A percentile compares a stretch with the other conserved stretches of the same genome.
phyloP scores from a whole-genome alignment of 768 basidiomycete genomes.

The Russula sp. region DNA sequence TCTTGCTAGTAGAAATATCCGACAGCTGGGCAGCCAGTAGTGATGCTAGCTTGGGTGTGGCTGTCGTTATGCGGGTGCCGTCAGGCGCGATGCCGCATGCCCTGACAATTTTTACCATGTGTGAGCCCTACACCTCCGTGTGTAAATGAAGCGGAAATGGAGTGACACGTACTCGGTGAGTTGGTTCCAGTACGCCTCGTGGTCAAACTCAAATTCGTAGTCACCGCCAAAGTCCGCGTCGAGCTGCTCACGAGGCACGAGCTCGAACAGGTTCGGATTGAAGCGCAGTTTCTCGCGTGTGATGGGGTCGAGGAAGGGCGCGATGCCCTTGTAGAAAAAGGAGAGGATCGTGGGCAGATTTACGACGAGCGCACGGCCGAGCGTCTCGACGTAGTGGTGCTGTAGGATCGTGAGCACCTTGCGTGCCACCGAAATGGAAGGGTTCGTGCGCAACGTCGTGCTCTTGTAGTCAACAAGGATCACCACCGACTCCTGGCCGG shows the following conservation, averaged over 20 bases:
- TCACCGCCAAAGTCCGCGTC: conserved; percentile 82
- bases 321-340: conserved; percentile 79
- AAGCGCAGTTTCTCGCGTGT: conserved; percentile 92
- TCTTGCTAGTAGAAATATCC: neutral
- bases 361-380: conserved; percentile 77
- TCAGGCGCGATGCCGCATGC: conserved; percentile 31
- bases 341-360: conserved; percentile 70
- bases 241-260: conserved; percentile 68
- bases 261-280: conserved; percentile 74
- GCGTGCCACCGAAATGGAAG: conserved; percentile 72
- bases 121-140: neutral
- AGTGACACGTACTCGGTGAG: conserved; percentile 50
- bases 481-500: conserved; percentile 73
- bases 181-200: conserved; percentile 72
- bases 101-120: conserved; percentile 14
- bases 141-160: neutral
- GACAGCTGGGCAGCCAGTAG: neutral
- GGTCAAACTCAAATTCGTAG: conserved; percentile 67
- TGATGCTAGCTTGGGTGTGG: neutral
- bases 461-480: conserved; percentile 85
- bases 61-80: conserved; percentile 27
- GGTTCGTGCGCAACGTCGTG: conserved; percentile 76
- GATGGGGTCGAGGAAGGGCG: conserved; percentile 83
- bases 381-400: conserved; percentile 84
- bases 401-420: conserved; percentile 78